Evolutionary conservation across 805 yeast species (phyloP).

Genomic region (Nakazawaea peltata): DNA sequence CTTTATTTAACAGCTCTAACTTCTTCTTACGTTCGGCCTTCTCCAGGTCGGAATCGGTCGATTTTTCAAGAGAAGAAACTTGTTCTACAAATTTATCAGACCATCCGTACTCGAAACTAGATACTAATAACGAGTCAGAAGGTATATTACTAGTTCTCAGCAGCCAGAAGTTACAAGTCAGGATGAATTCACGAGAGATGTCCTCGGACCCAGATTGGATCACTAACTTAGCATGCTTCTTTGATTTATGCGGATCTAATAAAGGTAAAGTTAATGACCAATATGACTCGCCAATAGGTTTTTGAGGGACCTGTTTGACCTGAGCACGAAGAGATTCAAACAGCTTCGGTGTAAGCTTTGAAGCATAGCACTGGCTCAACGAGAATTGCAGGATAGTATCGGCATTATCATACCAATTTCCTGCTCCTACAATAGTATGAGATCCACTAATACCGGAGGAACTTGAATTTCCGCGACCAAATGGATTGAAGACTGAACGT

Average conservation of each 20-base stretch:
- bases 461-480: neutral
- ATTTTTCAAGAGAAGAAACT: neutral
- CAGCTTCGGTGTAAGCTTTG: constrained; percentile 12
- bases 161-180: constrained; percentile 87
- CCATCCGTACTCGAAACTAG: constrained; percentile 86
- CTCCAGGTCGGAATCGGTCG: neutral
- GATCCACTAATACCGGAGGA: constrained; percentile 4
- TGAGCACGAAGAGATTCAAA: constrained; percentile 12
- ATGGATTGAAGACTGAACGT: neutral
- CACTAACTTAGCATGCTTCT: constrained; percentile 30
- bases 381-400: constrained; percentile 44
- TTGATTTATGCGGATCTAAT: constrained; percentile 13
- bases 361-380: constrained; percentile 45
- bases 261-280: constrained; percentile 53
- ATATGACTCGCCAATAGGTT: constrained; percentile 19
- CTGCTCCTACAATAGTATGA: constrained; percentile 30
- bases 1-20: constrained; percentile 14
- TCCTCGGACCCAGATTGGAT: constrained; percentile 63
- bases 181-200: constrained; percentile 61
- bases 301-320: constrained; percentile 17
- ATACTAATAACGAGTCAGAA: constrained; percentile 43
- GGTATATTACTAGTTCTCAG: constrained; percentile 80
- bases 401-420: constrained; percentile 64
- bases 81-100: constrained; percentile 18
- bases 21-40: neutral